Evolutionary conservation across 768 basidiomycete genomes (phyloP).

Genomic region (Xerocomus potaroensis): DNA sequence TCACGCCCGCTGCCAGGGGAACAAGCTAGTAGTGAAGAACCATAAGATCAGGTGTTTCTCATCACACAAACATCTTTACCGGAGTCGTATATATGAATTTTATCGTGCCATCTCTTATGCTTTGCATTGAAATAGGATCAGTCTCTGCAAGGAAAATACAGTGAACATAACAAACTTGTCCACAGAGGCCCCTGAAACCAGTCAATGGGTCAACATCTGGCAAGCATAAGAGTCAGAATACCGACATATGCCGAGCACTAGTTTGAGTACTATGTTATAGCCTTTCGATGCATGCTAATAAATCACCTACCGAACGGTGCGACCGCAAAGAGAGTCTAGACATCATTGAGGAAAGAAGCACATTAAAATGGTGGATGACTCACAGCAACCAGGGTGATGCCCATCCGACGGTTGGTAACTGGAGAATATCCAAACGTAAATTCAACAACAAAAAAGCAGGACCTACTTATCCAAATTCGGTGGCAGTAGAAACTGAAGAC

Average conservation of each 20-base stretch:
- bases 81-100: constrained; percentile 6
- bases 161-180: constrained; percentile 3
- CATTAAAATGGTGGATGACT: background rate
- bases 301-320: constrained; percentile 5
- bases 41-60: background rate
- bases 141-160: background rate
- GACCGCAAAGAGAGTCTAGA: background rate
- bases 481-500: constrained; percentile 13
- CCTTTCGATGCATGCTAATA: too few species aligned
- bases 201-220: background rate
- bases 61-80: background rate
- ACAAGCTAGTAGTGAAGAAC: constrained; percentile 2
- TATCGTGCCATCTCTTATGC: background rate
- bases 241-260: constrained; percentile 10
- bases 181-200: background rate
- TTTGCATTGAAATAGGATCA: background rate
- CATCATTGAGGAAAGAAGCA: background rate
- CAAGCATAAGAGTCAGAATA: background rate
- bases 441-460: background rate
- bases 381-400: constrained; percentile 1
- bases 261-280: background rate
- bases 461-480: constrained; percentile 18
- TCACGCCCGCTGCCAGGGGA: constrained; percentile 1
- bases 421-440: background rate
- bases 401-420: constrained; percentile 1